A percentile compares a stretch with the other conserved stretches of the same genome.
Evolutionary conservation across 352 stramenopile genomes (phyloP).

Genomic region (Phytophthora rubi): DNA sequence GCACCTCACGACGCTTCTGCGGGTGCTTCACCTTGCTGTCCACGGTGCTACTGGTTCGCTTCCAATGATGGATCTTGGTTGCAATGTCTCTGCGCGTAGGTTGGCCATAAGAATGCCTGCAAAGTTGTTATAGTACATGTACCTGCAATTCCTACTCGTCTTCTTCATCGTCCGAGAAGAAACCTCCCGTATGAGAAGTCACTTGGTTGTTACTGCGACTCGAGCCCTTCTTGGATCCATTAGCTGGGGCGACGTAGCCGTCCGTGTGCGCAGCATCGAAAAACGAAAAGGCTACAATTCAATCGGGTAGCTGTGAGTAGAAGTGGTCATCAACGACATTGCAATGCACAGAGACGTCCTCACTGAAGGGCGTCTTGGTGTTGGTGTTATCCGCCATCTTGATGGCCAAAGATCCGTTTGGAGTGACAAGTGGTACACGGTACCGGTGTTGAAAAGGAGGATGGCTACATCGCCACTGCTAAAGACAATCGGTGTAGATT

Average conservation of each 20-base stretch:
- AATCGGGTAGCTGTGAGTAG: background rate
- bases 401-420: constrained; percentile 11
- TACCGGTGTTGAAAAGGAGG: constrained; percentile 10
- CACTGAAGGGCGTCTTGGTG: constrained; percentile 26
- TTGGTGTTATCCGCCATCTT: constrained; percentile 22
- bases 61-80: constrained; percentile 28
- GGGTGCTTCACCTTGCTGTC: constrained; percentile 15
- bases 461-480: background rate
- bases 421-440: constrained; percentile 8
- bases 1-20: constrained; percentile 7
- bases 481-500: background rate
- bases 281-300: constrained; percentile 40
- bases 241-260: constrained; percentile 29
- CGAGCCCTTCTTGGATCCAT: constrained; percentile 6
- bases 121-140: background rate
- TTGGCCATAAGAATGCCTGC: background rate
- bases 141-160: constrained; percentile 25
- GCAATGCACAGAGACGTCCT: background rate
- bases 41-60: constrained; percentile 13
- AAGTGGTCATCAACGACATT: background rate
- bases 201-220: constrained; percentile 4
- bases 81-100: constrained; percentile 21
- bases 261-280: constrained; percentile 46
- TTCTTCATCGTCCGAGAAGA: constrained; percentile 42
- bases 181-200: constrained; percentile 5